phyloP scores from a whole-genome alignment of 2,329 filamentous ascomycete species.

The Beauveria brongniartii region DNA sequence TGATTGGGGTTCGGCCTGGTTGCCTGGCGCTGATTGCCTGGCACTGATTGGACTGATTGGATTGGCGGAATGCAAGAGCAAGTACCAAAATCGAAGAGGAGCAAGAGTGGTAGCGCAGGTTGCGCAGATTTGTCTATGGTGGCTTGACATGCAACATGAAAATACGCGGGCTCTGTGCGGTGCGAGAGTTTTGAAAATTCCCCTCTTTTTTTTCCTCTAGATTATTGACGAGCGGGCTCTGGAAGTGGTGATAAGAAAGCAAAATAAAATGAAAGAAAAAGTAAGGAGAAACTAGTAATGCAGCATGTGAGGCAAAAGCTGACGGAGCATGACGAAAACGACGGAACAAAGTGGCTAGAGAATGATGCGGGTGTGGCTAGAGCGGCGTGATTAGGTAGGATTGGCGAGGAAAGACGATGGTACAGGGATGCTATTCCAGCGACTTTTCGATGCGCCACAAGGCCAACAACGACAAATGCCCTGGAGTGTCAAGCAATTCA shows the following conservation, averaged over 20 bases:
- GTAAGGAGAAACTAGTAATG: too few relatives aligned
- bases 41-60: not conserved
- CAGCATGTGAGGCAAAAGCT: not conserved
- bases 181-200: not conserved
- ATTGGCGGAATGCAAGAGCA: not conserved
- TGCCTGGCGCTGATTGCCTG: too few relatives aligned
- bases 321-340: not conserved
- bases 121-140: not conserved
- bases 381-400: not conserved
- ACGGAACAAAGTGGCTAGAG: not conserved
- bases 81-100: not conserved
- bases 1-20: not conserved
- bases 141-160: not conserved
- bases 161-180: not conserved
- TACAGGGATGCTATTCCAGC: constrained; percentile 3
- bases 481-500: not conserved
- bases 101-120: not conserved
- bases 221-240: not conserved
- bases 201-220: not conserved
- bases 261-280: not conserved
- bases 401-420: not conserved
- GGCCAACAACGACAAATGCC: not conserved
- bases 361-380: not conserved
- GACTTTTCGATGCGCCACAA: constrained; percentile 8
- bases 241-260: not conserved